phyloP scores from a whole-genome alignment of 345 rosid genomes.

The Turnera subulata region DNA sequence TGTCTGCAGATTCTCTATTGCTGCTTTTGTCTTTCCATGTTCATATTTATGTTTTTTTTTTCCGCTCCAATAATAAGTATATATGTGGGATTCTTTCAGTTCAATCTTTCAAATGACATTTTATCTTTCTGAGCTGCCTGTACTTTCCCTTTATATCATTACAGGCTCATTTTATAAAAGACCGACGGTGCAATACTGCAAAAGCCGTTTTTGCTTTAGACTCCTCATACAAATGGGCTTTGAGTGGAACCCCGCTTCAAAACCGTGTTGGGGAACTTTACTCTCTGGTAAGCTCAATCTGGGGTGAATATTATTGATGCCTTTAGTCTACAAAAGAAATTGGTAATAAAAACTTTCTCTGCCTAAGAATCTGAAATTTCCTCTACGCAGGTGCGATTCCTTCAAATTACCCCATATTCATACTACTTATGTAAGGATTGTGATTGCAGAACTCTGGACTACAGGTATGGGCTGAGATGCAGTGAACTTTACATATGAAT shows the following conservation, averaged over 20 bases:
- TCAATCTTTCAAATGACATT: neutral
- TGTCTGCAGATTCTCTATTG: no score
- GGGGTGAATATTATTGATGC: conserved; percentile 6
- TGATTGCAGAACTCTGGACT: conserved; percentile 84
- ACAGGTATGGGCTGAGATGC: conserved; percentile 45
- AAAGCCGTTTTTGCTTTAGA: conserved; percentile 83
- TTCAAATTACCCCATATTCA: conserved; percentile 81
- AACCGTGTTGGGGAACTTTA: conserved; percentile 98
- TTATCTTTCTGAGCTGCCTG: neutral
- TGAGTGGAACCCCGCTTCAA: conserved; percentile 98
- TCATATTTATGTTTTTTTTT: neutral
- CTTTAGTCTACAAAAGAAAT: no score
- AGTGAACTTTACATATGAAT: no score
- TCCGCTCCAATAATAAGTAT: neutral
- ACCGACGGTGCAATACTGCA: conserved; percentile 85
- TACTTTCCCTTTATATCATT: neutral
- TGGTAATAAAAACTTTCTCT: conserved; percentile 9
- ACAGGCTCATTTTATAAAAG: conserved; percentile 91
- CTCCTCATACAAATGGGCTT: conserved; percentile 84
- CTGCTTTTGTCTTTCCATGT: neutral
- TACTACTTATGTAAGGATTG: conserved; percentile 95
- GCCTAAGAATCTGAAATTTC: conserved; percentile 13
- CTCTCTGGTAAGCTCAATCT: conserved; percentile 64
- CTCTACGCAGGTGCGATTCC: conserved; percentile 73
- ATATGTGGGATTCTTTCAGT: neutral